Base-by-base conservation (phyloP, 2,329 filamentous ascomycete species). In the Cladophialophora immunda region DNA sequence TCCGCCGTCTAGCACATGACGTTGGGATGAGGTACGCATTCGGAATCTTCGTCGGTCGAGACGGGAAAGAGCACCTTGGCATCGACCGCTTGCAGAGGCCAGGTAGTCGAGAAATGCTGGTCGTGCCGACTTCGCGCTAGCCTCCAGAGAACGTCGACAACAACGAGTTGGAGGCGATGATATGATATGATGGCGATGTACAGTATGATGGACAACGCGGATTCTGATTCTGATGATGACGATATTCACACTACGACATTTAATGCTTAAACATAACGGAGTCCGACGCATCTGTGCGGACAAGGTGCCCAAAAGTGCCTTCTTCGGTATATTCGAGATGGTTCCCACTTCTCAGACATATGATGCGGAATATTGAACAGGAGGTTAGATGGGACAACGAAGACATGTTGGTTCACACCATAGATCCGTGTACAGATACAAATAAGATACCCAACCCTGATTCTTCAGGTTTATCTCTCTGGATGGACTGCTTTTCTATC, bases 1-100 rank as follows among this genome's bases (percentile, higher is more conserved):
- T 52, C 11, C 63, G 61, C 19, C 63, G 56, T 52, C n/a, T 62
- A 15, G 57, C 55, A 1, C 53, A 55, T 15, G 75, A 52, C 74
- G 81, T 8, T 19, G 57, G 50, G 25, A 47, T 62, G 34, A 78
- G 78, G 58, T 90, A 87, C 71, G 85, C 82, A 0, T 87, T 89
- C 73, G 86, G 86, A 1, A 80, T 86, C 19, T 86, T 85, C 68
- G 77, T 82, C 2, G 87, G 87, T 0, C 79, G 86, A 29, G 87
- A 89, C 73, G 87, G 86, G 0, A 82, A 81, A 64, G 86, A 88
- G 70, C 86, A 86, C 75, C 76, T 88, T 11, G 87, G 87, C 0
- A 83, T 90, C 68, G 87, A 89, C 74, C 82, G 86, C 17, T 78
- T 87, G 45, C 76, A 79, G 58, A 77, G 82, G 50, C 77, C 78